Base-by-base conservation (phyloP, 2,329 filamentous ascomycete genomes). In the Lachnellula arida region DNA sequence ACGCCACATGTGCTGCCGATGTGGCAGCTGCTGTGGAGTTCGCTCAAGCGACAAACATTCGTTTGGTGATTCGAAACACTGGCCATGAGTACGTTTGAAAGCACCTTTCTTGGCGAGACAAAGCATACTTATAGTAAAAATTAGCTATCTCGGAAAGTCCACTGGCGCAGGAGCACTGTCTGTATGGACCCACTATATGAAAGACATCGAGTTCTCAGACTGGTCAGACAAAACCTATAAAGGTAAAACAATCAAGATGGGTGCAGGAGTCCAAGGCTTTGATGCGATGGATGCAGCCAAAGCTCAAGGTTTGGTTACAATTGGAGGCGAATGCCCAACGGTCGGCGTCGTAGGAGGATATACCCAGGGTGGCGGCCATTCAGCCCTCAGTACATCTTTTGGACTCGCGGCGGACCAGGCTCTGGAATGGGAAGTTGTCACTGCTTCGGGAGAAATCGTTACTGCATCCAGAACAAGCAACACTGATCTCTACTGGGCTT, bases 401-500 rank as follows among this genome's bases (percentile, higher is more conserved):
- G 85, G 85, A 5, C 72, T 88, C 0, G 79, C 71, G 12, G 82
- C 81, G 0, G 84, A 87, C 60, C 78, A 87, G 49, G 75, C 78
- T 0, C 72, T 87, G 2, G 74, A 78, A 58, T 80, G 73, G 52
- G 75, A 83, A 56, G 79, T 84, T 1, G 74, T 87, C n/a, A 80
- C 77, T 7, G 78, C 75, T 0, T 65, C 67, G 15, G 81, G 82
- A 2, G 56, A 73, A 15, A 63, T 77, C n/a, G 59, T 84, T 1
- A 76, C 68, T 2, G 81, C 81, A 0, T 77, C 73, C 4, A 73
- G 71, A 0, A 65, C 63, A 0, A 58, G 76, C 34, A 80, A 86
- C 60, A 55, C 72, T 0, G 83, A 86, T 51, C 72, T 87, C 1
- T 87, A 82, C 71, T 88, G 83, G 84, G 85, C 84, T 1, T 68